Conservation (phyloP, 1,284 basidiomycete species). For the Cutaneotrichosporon sp. region DNA sequence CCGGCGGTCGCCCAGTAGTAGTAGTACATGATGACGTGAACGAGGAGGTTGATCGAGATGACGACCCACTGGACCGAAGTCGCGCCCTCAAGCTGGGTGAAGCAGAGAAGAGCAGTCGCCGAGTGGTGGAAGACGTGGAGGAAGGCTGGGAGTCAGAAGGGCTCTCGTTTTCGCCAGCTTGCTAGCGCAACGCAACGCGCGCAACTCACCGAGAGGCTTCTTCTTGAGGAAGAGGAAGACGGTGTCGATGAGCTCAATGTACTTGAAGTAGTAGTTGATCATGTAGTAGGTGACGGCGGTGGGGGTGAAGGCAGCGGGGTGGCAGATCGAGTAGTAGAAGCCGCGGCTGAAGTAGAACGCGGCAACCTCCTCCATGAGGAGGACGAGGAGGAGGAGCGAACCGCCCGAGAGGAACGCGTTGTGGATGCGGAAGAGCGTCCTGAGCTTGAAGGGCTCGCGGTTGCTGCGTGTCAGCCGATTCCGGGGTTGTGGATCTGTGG, state of each 20-base stretch:
- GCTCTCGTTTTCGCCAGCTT: too few species aligned
- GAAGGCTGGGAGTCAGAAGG: conserved; percentile 65
- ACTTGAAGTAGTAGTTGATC: conserved; percentile 98
- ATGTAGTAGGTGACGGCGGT: conserved; percentile 91
- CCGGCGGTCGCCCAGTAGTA: conserved; percentile 97
- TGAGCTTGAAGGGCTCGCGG: conserved; percentile 73
- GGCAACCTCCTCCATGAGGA: conserved; percentile 87
- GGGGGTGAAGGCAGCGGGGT: conserved; percentile 79
- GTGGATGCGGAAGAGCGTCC: conserved; percentile 85
- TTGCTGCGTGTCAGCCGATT: conserved; percentile 46
- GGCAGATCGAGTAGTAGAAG: conserved; percentile 77
- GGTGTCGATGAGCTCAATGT: conserved; percentile 90
- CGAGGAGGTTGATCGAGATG: conserved; percentile 86
- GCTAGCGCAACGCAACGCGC: too few species aligned
- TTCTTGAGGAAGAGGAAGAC: conserved; percentile 98
- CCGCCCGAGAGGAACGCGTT: conserved; percentile 85
- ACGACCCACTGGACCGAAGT: conserved; percentile 98
- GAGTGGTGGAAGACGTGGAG: conserved; percentile 99
- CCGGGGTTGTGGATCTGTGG: too few species aligned
- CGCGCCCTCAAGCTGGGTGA: conserved; percentile 86
- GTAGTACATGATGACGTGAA: conserved; percentile 99
- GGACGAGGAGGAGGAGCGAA: conserved; percentile 73
- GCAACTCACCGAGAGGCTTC: conserved; percentile 87
- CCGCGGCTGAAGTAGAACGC: conserved; percentile 73
- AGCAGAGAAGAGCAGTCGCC: conserved; percentile 95